Conservation (phyloP, 352 stramenopile genomes). For the Phytophthora litchii region DNA sequence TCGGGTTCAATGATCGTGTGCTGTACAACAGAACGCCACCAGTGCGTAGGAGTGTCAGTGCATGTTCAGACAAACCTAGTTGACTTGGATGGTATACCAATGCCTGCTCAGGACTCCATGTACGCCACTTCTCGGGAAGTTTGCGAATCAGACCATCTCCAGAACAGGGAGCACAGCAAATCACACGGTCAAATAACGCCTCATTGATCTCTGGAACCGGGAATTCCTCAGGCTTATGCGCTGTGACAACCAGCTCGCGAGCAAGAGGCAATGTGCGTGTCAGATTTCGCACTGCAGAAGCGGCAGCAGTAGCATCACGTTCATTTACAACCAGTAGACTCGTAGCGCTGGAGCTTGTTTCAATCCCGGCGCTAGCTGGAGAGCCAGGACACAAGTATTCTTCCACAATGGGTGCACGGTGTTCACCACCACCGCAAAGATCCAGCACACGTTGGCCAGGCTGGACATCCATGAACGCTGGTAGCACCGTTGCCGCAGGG, state of each 20-base stretch:
- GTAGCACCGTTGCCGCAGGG: slow-evolving; percentile 95
- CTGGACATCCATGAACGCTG: slow-evolving; percentile 92
- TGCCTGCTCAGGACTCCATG: slow-evolving; percentile 61
- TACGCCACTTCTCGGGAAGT: slow-evolving; percentile 82
- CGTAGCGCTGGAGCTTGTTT: slow-evolving; percentile 16
- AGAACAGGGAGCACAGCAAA: slow-evolving; percentile 81
- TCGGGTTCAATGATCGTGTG: slow-evolving; percentile 82
- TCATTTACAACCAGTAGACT: slow-evolving; percentile 78
- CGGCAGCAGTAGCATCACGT: slow-evolving; percentile 56
- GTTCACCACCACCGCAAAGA: slow-evolving; percentile 71
- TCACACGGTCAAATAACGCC: slow-evolving; percentile 70
- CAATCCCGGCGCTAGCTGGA: slow-evolving; percentile 18
- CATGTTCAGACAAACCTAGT: slow-evolving; percentile 83
- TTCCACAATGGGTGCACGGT: slow-evolving; percentile 64
- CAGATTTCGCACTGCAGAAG: slow-evolving; percentile 59
- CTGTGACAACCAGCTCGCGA: slow-evolving; percentile 61
- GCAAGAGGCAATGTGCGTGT: slow-evolving; percentile 59
- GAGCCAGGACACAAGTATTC: slow-evolving; percentile 40
- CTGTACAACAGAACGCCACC: slow-evolving; percentile 72
- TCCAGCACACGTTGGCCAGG: slow-evolving; percentile 81
- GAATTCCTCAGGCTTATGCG: slow-evolving; percentile 79
- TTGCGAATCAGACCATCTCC: slow-evolving; percentile 83
- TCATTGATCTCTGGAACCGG: slow-evolving; percentile 41
- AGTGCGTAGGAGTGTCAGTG: slow-evolving; percentile 50
- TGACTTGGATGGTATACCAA: slow-evolving; percentile 65